phyloP scores from a whole-genome alignment of 179 eudicot genomes.

The Beta macrorhiza region DNA sequence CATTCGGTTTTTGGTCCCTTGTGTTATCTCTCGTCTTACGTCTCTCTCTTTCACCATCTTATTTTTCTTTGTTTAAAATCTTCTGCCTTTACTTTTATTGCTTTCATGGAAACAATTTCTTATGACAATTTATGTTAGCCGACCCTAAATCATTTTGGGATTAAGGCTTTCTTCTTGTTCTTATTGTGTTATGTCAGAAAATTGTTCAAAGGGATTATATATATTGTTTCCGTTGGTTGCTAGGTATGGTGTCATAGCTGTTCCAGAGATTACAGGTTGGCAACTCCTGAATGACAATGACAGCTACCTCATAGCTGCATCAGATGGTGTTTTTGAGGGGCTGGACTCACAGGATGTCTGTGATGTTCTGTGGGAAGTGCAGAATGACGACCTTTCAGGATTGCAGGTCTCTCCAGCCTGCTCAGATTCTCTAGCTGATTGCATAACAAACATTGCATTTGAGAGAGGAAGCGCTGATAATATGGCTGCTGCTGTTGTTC shows the following conservation, averaged over 20 bases:
- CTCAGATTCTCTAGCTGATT: conserved; percentile 68
- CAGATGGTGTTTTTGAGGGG: conserved; percentile 95
- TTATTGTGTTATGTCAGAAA: not conserved
- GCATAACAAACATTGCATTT: conserved; percentile 69
- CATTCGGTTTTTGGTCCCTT: no score
- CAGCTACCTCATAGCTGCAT: conserved; percentile 82
- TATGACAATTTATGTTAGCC: no score
- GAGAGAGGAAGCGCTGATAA: conserved; percentile 83
- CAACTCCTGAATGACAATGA: conserved; percentile 75
- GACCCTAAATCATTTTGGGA: no score
- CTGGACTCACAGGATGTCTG: conserved; percentile 78
- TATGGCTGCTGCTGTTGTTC: conserved; percentile 83
- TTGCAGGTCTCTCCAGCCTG: conserved; percentile 53
- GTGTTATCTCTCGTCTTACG: no score
- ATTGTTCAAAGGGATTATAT: not conserved
- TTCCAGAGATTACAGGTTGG: conserved; percentile 97
- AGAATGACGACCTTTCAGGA: conserved; percentile 38
- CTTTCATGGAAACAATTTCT: no score
- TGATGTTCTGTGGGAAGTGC: conserved; percentile 77
- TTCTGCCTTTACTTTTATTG: no score
- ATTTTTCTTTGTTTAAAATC: no score
- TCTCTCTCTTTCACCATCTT: no score
- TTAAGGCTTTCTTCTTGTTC: no score
- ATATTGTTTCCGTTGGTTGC: conserved; percentile 22
- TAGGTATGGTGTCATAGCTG: conserved; percentile 90